Base-by-base conservation (phyloP, 441 rosid genomes). In the Populus hybrid region DNA sequence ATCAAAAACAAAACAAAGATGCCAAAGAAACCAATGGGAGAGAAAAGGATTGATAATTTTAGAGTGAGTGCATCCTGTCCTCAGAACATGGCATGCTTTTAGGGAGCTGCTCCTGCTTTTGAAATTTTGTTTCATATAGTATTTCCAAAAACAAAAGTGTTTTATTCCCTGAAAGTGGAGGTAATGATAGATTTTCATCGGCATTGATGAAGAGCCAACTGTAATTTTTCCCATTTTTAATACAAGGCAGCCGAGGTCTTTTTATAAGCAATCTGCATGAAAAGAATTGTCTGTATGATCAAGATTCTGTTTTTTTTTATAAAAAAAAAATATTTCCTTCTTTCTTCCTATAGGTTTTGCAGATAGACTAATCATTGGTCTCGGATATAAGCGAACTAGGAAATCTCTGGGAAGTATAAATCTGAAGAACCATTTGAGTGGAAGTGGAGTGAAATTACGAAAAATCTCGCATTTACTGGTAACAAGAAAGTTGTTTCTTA, bases 11-110 rank as follows among this genome's bases (percentile, higher is more conserved):
- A 79, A 79, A 69, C 30, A 76, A 69, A 82, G 75, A 73, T 73
- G 64, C 73, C 23, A 12, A n/a, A 42, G 28, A 74, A 70, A 57
- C 59, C 71, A 71, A 75, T 72, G 67, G 40, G 57, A 50, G 57
- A 16, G 57, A 50, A 50, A 50, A 14, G 57, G 57, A 50, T 50
- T 50, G 57, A 50, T 50, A 50, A 50, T 50, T 50, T 50, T 50
- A 50, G 57, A 50, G 57, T 1, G 32, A 30, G 12, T 64, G 74
- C 74, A 61, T 36, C 75, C 67, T 64, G 77, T 63, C 72, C 74
- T 7, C 35, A 61, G 76, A 82, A 81, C 82, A 72, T 75, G 84
- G 83, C 85, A 83, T 81, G 81, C 72, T 78, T 81, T 72, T 12
- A 70, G 83, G 85, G 79, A 77, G 63, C 73, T 81, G 86, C 86